Base-by-base conservation (phyloP, 768 basidiomycete genomes). In the Tephrocybe rancida region DNA sequence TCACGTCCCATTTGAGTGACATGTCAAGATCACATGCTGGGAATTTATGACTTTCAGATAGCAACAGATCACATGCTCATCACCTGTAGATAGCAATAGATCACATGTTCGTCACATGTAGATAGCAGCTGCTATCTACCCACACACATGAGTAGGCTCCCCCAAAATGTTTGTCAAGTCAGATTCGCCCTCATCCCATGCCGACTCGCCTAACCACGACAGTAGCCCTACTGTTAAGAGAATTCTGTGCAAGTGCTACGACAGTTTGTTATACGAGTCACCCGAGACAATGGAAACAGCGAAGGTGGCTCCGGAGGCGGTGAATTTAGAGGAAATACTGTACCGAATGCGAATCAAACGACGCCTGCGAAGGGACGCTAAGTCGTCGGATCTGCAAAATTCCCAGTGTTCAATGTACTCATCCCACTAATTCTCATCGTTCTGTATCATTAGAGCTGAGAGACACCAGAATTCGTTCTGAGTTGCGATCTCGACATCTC, bases 151-250 rank as follows among this genome's bases (percentile, higher is more conserved):
- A n/a, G n/a, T n/a, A n/a, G n/a, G n/a, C n/a, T n/a, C n/a, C n/a
- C n/a, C n/a, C n/a, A n/a, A n/a, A n/a, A 85, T 93, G 92, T 93
- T 34, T 38, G 82, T 71, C 38, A 52, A 34, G 1, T 27, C 1
- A n/a, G 42, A 32, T 53, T 16, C 14, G 19, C n/a, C 35, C 18
- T 27, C 46, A 39, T 16, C 39, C 44, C 29, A 19, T 26, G 49
- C 34, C 51, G 2, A 30, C 34, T 18, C 26, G 25, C 26, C 43
- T 24, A 37, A 30, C 21, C 34, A 19, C 1, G n/a, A 21, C 13
- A 93, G 92, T 61, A 92, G 94, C 65, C 92, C 92, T 0, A 73
- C 80, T 0, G 78, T 95, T n/a, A 95, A 95, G 66, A 85, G 92
- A 10, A 83, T 86, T 1, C 61, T 93, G 6, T 95, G 92, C 70